Conservation (phyloP, 257 asterid species). For the Petunia axillaris region DNA sequence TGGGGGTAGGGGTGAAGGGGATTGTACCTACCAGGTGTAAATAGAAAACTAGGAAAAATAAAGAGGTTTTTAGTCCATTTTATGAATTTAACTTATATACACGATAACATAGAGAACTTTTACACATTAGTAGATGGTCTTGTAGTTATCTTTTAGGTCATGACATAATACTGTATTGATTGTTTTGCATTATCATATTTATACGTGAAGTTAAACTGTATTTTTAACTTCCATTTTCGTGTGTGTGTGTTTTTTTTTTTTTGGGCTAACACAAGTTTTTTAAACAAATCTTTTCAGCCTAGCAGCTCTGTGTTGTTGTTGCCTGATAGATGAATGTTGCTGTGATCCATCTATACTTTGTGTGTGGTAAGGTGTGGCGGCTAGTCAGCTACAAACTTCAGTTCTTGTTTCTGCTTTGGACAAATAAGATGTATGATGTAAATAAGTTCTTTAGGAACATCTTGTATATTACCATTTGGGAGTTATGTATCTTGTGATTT, state of each 20-base stretch:
- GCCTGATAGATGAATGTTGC: conserved; percentile 26
- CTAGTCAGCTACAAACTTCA: background rate
- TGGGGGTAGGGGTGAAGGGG: too few relatives aligned
- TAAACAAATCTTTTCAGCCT: background rate
- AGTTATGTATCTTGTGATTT: background rate
- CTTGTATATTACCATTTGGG: background rate
- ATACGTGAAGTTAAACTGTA: background rate
- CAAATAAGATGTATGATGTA: background rate
- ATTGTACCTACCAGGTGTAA: too few relatives aligned
- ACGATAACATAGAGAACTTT: too few relatives aligned
- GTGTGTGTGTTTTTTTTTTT: background rate
- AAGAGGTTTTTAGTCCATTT: too few relatives aligned
- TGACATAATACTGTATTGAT: too few relatives aligned
- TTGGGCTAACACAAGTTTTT: background rate
- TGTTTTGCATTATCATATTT: too few relatives aligned
- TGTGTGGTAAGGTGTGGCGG: background rate
- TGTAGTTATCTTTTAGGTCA: background rate
- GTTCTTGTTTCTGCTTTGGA: background rate
- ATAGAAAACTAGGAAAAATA: too few relatives aligned
- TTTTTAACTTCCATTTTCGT: too few relatives aligned
- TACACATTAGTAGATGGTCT: too few relatives aligned
- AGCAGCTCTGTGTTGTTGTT: conserved; percentile 27
- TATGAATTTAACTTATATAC: too few relatives aligned
- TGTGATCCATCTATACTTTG: conserved; percentile 22
- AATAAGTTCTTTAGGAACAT: background rate